Percentiles rank a stretch among this genome's conserved stretches.
Evolutionary conservation across 768 basidiomycete genomes (phyloP).

Genomic region (Xerocomus brunneocitrinus): DNA sequence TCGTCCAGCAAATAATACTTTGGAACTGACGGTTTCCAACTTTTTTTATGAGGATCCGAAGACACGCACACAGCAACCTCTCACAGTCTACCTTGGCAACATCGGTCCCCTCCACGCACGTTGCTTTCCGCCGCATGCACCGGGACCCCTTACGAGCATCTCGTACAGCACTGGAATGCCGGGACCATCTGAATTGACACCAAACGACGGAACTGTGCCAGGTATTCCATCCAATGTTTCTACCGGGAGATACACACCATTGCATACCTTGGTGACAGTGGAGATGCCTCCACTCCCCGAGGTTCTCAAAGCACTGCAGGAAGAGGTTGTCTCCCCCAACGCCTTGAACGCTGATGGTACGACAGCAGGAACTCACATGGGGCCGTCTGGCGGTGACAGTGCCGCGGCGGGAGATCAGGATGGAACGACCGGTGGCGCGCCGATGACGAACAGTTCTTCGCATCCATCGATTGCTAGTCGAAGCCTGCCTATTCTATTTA

Average conservation of each 20-base stretch:
- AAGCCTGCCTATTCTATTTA: slow-evolving; percentile 75
- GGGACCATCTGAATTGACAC: slow-evolving; percentile 31
- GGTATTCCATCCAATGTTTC: slow-evolving; percentile 21
- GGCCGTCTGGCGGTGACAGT: slow-evolving; percentile 23
- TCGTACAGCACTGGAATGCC: slow-evolving; percentile 51
- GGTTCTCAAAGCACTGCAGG: slow-evolving; percentile 74
- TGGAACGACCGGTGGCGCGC: slow-evolving; percentile 20
- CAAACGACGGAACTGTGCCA: slow-evolving; percentile 20
- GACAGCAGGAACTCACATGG: slow-evolving; percentile 35
- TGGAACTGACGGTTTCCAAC: slow-evolving; percentile 83
- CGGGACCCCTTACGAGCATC: slow-evolving; percentile 62
- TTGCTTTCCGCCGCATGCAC: slow-evolving; percentile 67
- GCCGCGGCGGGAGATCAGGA: slow-evolving; percentile 27
- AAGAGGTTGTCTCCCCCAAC: slow-evolving; percentile 52
- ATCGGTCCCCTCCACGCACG: slow-evolving; percentile 80
- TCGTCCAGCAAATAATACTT: slow-evolving; percentile 62
- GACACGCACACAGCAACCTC: slow-evolving; percentile 57
- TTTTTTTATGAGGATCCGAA: slow-evolving; percentile 80
- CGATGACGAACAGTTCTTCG: slow-evolving; percentile 24
- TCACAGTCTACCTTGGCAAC: slow-evolving; percentile 87
- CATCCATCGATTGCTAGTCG: slow-evolving; percentile 59
- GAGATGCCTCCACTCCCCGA: slow-evolving; percentile 77
- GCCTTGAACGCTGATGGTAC: slow-evolving; percentile 32
- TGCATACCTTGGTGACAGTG: slow-evolving; percentile 81
- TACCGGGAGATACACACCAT: slow-evolving; percentile 48